Conservation (phyloP, 805 yeast genomes). For the Metschnikowia santaceciliae region DNA sequence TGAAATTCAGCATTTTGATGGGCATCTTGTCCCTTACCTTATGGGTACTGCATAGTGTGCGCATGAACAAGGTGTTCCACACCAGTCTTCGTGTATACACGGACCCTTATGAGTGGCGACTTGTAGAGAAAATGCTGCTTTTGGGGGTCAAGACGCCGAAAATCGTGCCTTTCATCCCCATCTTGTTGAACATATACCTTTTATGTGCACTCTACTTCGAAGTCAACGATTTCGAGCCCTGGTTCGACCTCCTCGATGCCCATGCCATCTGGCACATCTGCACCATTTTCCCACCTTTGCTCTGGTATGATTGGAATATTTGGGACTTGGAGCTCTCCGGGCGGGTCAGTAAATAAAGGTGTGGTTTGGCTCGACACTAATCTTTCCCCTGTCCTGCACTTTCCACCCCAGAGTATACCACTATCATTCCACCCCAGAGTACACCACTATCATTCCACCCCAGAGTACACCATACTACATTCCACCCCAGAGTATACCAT, state of each 20-base stretch:
- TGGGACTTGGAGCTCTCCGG: slow-evolving; percentile 39
- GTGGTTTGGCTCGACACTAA: too few species aligned
- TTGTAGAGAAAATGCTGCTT: slow-evolving; percentile 29
- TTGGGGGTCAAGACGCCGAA: slow-evolving; percentile 24
- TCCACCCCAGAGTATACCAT: too few species aligned
- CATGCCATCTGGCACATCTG: slow-evolving; percentile 93
- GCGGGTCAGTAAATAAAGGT: background rate
- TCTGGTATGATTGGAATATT: slow-evolving; percentile 62
- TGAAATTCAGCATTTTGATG: slow-evolving; percentile 26
- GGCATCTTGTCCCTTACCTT: slow-evolving; percentile 28
- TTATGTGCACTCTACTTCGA: slow-evolving; percentile 32
- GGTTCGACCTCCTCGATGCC: slow-evolving; percentile 65
- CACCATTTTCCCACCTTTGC: slow-evolving; percentile 76
- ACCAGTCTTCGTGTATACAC: slow-evolving; percentile 22
- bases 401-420: too few species aligned
- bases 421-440: too few species aligned
- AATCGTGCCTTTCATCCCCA: slow-evolving; percentile 34
- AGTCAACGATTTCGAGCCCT: slow-evolving; percentile 34
- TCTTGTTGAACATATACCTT: slow-evolving; percentile 31
- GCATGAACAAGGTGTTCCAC: slow-evolving; percentile 16
- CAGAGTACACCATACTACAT: too few species aligned
- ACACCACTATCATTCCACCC: too few species aligned
- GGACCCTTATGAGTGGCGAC: slow-evolving; percentile 38
- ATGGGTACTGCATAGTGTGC: slow-evolving; percentile 34
- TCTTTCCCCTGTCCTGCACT: too few species aligned